Base-by-base conservation (phyloP, 768 basidiomycete genomes). In the Tricholoma matsutake region DNA sequence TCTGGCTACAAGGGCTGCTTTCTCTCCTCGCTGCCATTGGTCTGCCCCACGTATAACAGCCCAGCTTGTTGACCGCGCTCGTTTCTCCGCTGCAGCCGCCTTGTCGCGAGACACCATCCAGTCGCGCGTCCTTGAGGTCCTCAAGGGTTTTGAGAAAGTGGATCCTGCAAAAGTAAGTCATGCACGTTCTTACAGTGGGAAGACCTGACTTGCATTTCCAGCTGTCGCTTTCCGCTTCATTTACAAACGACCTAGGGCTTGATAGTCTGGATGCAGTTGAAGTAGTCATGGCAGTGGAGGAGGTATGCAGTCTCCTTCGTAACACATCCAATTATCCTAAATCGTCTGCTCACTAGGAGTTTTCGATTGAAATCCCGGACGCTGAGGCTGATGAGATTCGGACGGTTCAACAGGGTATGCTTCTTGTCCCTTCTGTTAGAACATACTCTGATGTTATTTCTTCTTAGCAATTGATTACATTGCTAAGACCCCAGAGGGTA, bases 241-340 rank as follows among this genome's bases (percentile, higher is more conserved):
- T 97, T 74, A 76, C 85, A 56, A 81, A 86, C 51, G 93, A 97
- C 80, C 83, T 97, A 56, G 94, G 92, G 31, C 83, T 97, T 32
- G 97, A 99, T 77, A 98, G 95, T 68, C 79, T 99, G 72, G 97
- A 99, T 74, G 85, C 95, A 18, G 96, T 99, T 18, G 97, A 99
- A 75, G 95, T 98, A 28, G 92, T 98, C 68, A 97, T 99, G 95
- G 94, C 96, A 41, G 89, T 99, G 66, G 97, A 99, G 78, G 97
- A 95, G 85, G 89, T 86, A 66, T 22, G 71, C 47, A 29, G 57
- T 20, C 56, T 64, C 37, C 18, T 45, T 55, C 59, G 43, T 59
- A 29, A 34, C 59, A 31, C 54, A 10, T 18, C 20, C 61, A 13
- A 56, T n/a, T 20, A 51, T 58, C 45, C 18, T 58, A 61, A 25